Base-by-base conservation (phyloP, 1,139 yeast species). In the Geotrichum phurueaensis region DNA sequence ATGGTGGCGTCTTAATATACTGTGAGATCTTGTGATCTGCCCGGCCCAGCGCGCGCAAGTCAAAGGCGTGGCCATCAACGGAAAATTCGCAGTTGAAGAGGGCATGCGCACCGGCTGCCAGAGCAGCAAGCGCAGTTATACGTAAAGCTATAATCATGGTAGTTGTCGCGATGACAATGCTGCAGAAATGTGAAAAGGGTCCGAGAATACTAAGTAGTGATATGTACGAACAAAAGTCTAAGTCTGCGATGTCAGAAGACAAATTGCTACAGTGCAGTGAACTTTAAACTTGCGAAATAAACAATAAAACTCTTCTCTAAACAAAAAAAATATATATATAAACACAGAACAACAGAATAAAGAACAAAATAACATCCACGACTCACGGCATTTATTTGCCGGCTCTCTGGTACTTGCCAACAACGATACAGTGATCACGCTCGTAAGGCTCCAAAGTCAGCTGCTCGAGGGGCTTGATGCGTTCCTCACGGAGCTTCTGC, bases 381-480 rank as follows among this genome's bases (percentile, higher is more conserved):
- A 15, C 5, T 45, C 20, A 54, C 27, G 33, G 18, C 56, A 23
- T 13, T 45, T 83, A 83, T 72, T 83, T 78, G 57, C 96, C 96
- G 73, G 95, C 85, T 86, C 99, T 89, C 83, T 87, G 81, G 83
- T 94, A 94, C 79, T 87, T 85, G 76, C 98, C 99, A 74, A 94
- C 92, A 70, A 94, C 98, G 74, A 94, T 88, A 87, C 98, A 92
- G 82, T 94, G 99, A 76, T 94, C 99, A 84, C 99, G 90, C 84
- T 94, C 98, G 80, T 92, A 92, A 78, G 98, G 98, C 83, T 94
- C 99, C 39, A 56, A 47, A 61, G 99, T 94, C 78, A 94, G 86
- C 83, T 94, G 99, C 81, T 94, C 99, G 75, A 92, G 82, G 68
- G 99, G 99, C 82, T 94, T 94, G 79, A 94, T 89, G 79, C 96